A percentile compares a stretch with the other conserved stretches of the same genome.
These are phyloP conservation scores for Heracleum sosnowskyi DNA, from an alignment of 129 eudicot genomes.

Conservation along the genomic window DNA sequence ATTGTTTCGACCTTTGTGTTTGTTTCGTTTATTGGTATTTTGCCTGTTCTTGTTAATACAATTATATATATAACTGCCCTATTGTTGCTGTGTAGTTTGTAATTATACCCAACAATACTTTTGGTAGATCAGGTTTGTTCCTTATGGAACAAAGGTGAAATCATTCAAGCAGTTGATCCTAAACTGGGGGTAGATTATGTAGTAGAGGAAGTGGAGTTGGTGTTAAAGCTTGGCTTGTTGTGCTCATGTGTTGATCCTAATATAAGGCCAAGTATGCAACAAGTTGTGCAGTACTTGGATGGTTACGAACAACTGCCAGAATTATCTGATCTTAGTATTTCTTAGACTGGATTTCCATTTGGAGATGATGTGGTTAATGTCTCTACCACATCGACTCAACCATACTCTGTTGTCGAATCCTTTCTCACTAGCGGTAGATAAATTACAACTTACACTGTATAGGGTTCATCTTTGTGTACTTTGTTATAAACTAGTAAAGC, in stretches of 20 bases:
- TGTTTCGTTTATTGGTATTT: too few species aligned
- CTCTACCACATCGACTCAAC: neutral
- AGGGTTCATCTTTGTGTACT: neutral
- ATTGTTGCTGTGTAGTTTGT: too few species aligned
- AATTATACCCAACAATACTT: too few species aligned
- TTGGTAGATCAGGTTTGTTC: constrained; percentile 28
- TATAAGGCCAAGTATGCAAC: neutral
- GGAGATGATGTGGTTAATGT: neutral
- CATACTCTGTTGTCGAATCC: neutral
- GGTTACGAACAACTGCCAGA: neutral
- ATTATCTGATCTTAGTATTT: neutral
- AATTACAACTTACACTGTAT: neutral
- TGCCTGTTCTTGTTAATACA: too few species aligned
- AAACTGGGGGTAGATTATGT: constrained; percentile 9
- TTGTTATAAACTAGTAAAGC: too few species aligned
- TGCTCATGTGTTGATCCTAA: neutral
- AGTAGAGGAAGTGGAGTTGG: constrained; percentile 19
- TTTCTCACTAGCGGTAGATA: neutral
- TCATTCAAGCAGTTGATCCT: constrained; percentile 17
- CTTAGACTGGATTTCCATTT: neutral
- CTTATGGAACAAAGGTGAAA: constrained; percentile 13
- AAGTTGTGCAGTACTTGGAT: neutral
- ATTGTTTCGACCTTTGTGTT: too few species aligned
- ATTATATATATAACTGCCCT: too few species aligned
- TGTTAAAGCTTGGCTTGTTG: constrained; percentile 23